Base-by-base conservation (phyloP, 305 asterid genomes). In the Solanum hybrid region DNA sequence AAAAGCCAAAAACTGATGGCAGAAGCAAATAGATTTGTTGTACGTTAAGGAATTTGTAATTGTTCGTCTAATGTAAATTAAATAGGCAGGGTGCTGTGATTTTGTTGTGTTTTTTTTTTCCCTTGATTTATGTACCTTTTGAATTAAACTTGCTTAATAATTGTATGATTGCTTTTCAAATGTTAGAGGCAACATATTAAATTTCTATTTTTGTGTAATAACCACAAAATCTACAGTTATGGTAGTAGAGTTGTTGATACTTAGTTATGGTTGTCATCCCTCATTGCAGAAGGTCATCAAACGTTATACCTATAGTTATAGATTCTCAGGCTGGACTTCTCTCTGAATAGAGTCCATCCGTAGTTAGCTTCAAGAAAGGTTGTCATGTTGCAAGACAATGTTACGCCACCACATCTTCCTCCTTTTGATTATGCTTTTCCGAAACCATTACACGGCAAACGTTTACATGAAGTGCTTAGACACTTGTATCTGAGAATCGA, bases 1-100 rank as follows among this genome's bases (percentile, higher is more conserved):
- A 95, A 90, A 94, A 90, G 89, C 96, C 98, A 8, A 91, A 94
- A 89, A 37, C 92, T 40, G 13, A 79, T 79, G 87, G 78, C 51
- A 91, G 26, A 6, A 42, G 38, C 26, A 84, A 56, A 3, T 85
- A 85, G 12, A 19, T 29, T 51, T 35, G 76, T 35, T 22, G 87
- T 82, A 29, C 72, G 10, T 82, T 17, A 82, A 1, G 69, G 19
- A 45, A 9, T 51, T 84, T 85, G 76, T 69, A 4, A 69, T 24
- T 10, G 87, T 31, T 10, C 9, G 7, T 19, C 31, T 2, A 51
- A 31, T 31, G 42, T 24, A 36, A 35, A 77, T 32, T 14, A 27
- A 82, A 22, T 85, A 2, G 31, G 76, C 76, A 51, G 75, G 29
- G 73, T 51, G n/a, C 29, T 31, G 22, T 31, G 42, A 27, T 82